Evolutionary conservation across 2,329 filamentous ascomycete species (phyloP).

Genomic region (Byssothecium circinans): DNA sequence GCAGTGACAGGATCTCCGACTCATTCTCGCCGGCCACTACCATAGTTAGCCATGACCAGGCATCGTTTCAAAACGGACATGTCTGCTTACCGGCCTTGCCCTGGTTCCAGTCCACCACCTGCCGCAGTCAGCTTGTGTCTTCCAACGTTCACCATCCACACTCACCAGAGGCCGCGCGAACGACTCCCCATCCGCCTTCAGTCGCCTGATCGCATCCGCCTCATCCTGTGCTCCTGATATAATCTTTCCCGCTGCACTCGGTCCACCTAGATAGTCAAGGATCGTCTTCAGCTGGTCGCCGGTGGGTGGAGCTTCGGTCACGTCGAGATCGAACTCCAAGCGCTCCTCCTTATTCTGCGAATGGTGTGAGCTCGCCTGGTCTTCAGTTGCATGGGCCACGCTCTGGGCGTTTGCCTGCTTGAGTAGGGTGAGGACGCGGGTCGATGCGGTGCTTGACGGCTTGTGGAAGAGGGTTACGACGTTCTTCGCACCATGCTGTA

Average conservation of each 20-base stretch:
- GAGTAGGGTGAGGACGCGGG: slow-evolving; percentile 72
- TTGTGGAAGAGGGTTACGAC: slow-evolving; percentile 97
- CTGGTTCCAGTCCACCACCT: slow-evolving; percentile 87
- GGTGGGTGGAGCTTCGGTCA: slow-evolving; percentile 80
- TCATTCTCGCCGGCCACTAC: slow-evolving; percentile 72
- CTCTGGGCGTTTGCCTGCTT: slow-evolving; percentile 78
- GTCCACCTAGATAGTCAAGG: slow-evolving; percentile 72
- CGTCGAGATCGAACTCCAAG: slow-evolving; percentile 80
- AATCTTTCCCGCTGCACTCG: slow-evolving; percentile 61
- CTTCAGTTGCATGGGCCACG: slow-evolving; percentile 67
- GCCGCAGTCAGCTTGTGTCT: slow-evolving; percentile 10
- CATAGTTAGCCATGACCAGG: slow-evolving; percentile 9
- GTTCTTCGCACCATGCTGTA: slow-evolving; percentile 60
- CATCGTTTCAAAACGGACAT: not conserved
- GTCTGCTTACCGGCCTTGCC: slow-evolving; percentile 67
- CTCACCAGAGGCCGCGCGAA: slow-evolving; percentile 79
- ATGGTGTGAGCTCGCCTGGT: slow-evolving; percentile 70
- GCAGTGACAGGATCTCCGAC: slow-evolving; percentile 83
- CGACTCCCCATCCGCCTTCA: slow-evolving; percentile 67
- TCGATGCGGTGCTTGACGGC: slow-evolving; percentile 70
- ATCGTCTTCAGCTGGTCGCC: slow-evolving; percentile 80
- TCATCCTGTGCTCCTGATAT: slow-evolving; percentile 73
- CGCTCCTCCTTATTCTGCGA: slow-evolving; percentile 61
- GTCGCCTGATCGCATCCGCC: slow-evolving; percentile 76
- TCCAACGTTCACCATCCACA: not conserved